A percentile compares a stretch with the other conserved stretches of the same genome.
phyloP scores from a whole-genome alignment of 345 rosid genomes.

The Eucalyptus urophylla region DNA sequence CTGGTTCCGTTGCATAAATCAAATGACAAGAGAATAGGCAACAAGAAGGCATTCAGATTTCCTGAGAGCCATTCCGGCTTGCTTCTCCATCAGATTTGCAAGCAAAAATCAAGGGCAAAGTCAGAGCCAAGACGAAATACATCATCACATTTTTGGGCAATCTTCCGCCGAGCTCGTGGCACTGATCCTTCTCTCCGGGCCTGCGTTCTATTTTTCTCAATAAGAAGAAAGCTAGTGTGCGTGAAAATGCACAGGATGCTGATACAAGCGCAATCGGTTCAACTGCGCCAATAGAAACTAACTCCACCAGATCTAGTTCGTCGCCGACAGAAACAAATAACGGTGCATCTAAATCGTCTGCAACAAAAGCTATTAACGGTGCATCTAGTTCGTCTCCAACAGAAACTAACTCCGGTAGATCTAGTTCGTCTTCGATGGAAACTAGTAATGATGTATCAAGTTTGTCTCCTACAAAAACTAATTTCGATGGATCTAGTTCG shows the following conservation, averaged over 20 bases:
- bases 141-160: neutral
- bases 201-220: neutral
- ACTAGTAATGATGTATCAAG: neutral
- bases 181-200: neutral
- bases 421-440: neutral
- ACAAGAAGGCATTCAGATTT: neutral
- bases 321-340: neutral
- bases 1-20: neutral
- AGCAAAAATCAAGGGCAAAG: neutral
- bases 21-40: neutral
- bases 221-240: neutral
- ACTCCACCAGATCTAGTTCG: neutral
- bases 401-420: neutral
- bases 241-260: neutral
- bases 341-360: neutral
- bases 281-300: neutral
- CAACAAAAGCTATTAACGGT: neutral
- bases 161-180: neutral
- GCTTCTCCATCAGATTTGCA: neutral
- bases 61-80: neutral
- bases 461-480: neutral
- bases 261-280: neutral
- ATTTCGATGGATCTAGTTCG: neutral
- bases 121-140: neutral
- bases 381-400: neutral